Conservation (phyloP, 2,329 filamentous ascomycete genomes). For the Fusarium chlamydosporum region DNA sequence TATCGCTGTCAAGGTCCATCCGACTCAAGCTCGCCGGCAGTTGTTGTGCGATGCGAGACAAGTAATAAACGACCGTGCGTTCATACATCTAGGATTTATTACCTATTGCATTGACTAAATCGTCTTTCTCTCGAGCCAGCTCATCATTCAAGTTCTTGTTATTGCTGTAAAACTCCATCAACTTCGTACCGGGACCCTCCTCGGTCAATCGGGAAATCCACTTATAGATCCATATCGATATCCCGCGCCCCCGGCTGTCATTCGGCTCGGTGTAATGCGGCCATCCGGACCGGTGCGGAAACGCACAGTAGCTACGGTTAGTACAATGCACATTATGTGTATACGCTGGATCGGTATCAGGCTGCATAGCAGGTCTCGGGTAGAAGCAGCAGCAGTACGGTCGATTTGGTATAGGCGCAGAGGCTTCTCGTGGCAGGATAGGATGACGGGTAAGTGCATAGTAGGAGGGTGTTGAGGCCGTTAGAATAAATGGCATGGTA, state of each 20-base stretch:
- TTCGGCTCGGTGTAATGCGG: conserved; percentile 24
- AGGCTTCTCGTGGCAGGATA: not conserved
- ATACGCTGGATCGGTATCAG: conserved; percentile 33
- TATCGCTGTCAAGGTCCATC: conserved; percentile 15
- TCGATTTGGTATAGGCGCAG: conserved; percentile 17
- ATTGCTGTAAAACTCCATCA: conserved; percentile 6
- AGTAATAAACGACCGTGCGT: not conserved
- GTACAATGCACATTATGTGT: conserved; percentile 13
- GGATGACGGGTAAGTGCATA: conserved; percentile 29
- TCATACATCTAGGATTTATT: not conserved
- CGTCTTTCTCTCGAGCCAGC: not conserved
- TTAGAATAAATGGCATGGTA: conserved; percentile 10
- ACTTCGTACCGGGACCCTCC: conserved; percentile 1
- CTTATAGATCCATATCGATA: conserved; percentile 18
- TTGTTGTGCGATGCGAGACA: conserved; percentile 6
- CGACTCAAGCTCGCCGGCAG: not conserved
- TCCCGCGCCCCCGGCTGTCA: conserved; percentile 13
- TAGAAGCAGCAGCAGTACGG: conserved; percentile 14
- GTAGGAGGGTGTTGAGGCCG: conserved; percentile 4
- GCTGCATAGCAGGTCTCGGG: conserved; percentile 34
- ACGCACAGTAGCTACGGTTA: conserved; percentile 5
- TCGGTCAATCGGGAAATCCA: conserved; percentile 13
- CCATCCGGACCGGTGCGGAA: conserved; percentile 12
- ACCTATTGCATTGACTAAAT: not conserved
- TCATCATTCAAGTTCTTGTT: conserved; percentile 2